phyloP scores from a whole-genome alignment of 495 filamentous ascomycete genomes.

The Entonaema liquescens region DNA sequence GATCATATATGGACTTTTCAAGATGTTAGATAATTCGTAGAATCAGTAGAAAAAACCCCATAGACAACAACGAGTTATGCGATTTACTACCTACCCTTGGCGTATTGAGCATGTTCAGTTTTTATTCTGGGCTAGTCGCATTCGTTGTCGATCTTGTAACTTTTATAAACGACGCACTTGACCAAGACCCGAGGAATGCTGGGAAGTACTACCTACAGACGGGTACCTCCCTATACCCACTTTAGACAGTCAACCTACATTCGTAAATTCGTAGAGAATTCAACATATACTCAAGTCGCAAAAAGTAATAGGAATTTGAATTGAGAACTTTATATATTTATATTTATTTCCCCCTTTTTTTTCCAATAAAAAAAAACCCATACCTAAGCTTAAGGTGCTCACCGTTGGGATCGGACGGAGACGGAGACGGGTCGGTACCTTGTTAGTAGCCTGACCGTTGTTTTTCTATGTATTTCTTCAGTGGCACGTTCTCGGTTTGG shows the following conservation, averaged over 20 bases:
- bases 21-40: background rate
- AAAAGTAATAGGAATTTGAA: background rate
- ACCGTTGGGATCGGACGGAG: background rate
- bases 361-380: background rate
- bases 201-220: background rate
- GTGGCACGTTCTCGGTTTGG: constrained; percentile 39
- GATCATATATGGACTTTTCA: background rate
- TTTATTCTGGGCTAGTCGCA: constrained; percentile 30
- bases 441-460: background rate
- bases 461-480: constrained; percentile 23
- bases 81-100: too few relatives aligned
- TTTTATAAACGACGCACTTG: constrained; percentile 36
- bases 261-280: background rate
- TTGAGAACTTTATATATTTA: background rate
- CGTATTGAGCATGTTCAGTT: constrained; percentile 1
- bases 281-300: background rate
- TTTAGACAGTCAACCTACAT: background rate
- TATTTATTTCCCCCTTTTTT: background rate
- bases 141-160: constrained; percentile 39
- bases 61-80: too few relatives aligned
- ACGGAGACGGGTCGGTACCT: constrained; percentile 11
- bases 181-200: constrained; percentile 36
- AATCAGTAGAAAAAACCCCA: constrained; percentile 8
- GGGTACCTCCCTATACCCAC: constrained; percentile 3
- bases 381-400: background rate